Percentiles rank a stretch among this genome's conserved stretches.
phyloP scores from a whole-genome alignment of 192 early-diverging fungal species.

The Backusella mclennaniae region DNA sequence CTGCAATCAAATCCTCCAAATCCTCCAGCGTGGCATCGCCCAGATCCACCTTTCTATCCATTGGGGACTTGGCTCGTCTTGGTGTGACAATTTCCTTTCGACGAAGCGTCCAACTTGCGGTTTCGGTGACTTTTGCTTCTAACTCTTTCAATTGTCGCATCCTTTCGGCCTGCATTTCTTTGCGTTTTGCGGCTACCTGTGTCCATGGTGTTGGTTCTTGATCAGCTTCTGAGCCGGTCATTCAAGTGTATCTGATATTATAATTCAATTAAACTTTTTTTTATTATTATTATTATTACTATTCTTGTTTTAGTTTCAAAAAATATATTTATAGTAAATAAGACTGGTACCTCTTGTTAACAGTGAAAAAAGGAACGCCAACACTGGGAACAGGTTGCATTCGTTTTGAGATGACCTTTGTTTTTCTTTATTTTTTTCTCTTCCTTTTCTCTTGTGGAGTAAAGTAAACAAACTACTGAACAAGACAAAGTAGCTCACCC shows the following conservation, averaged over 20 bases:
- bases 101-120: background rate
- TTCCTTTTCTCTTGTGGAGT: background rate
- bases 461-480: background rate
- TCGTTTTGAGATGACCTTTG: background rate
- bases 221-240: conserved; percentile 3
- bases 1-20: conserved; percentile 29
- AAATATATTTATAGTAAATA: background rate
- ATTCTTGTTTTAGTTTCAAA: background rate
- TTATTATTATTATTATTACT: background rate
- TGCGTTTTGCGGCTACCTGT: conserved; percentile 14
- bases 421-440: background rate
- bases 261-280: background rate
- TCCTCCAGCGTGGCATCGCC: conserved; percentile 25
- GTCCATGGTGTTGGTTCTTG: conserved; percentile 10
- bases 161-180: conserved; percentile 16
- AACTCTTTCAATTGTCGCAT: conserved; percentile 16
- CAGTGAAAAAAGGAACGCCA: background rate
- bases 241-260: background rate
- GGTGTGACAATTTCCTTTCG: conserved; percentile 11
- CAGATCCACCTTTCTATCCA: conserved; percentile 13
- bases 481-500: background rate
- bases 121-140: conserved; percentile 16
- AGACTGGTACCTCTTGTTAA: background rate
- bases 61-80: background rate
- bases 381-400: conserved; percentile 1